Conservation (phyloP, 257 asterid species). For the Plantago major region DNA sequence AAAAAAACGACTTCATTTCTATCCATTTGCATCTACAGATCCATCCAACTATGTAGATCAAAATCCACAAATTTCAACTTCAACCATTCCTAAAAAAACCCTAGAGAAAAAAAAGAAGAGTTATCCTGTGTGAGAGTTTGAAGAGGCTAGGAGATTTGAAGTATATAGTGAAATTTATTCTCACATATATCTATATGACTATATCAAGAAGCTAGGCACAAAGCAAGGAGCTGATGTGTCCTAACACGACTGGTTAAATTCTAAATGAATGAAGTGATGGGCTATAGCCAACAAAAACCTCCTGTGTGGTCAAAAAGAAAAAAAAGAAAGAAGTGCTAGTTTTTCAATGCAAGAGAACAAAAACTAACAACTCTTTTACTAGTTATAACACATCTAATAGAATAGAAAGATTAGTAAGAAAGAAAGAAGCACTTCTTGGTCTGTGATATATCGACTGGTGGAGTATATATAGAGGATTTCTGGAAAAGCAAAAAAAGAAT, state of each 20-base stretch:
- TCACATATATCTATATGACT: not conserved
- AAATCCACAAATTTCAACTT: not conserved
- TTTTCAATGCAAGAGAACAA: not conserved
- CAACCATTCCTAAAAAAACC: not conserved
- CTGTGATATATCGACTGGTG: not conserved
- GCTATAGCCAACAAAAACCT: not conserved
- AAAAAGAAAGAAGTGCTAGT: too few relatives aligned
- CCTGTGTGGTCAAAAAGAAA: not conserved
- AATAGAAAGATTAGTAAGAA: not conserved
- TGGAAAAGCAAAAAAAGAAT: not conserved
- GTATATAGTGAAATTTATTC: not conserved
- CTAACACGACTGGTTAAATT: not conserved
- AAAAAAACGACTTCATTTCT: conserved; percentile 45
- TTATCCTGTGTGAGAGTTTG: not conserved
- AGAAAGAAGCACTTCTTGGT: not conserved
- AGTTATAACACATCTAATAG: not conserved
- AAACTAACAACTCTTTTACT: not conserved
- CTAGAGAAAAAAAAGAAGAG: not conserved
- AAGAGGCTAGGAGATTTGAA: not conserved
- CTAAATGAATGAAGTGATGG: not conserved
- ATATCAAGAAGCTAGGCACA: not conserved
- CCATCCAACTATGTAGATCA: not conserved
- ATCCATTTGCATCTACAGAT: not conserved
- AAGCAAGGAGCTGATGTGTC: not conserved
- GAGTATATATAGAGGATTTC: not conserved